Evolutionary conservation across 2,329 filamentous ascomycete species (phyloP), one percentile per base, ranked within the genome.

Genomic region (Teratosphaeria nubilosa): DNA sequence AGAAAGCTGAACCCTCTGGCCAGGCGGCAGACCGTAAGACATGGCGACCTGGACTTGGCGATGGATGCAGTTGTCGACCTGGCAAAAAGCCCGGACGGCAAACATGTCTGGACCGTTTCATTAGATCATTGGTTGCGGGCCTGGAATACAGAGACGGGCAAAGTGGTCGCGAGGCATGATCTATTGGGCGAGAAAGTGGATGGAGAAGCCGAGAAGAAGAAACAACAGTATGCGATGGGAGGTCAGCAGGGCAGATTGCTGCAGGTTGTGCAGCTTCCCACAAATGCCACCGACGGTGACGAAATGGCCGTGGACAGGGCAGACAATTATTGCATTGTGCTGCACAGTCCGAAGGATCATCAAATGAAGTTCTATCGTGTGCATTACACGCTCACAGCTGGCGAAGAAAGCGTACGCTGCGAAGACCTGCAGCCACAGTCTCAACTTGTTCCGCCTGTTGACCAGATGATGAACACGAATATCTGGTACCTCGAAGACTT

Each of bases 281-380:
- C 90, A 58, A 82, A 85, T 13, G 77, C 78, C 5, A 74, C 77
- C 45, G 52, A 58, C 13, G 54, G 63, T 9, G 56, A 58, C 11
- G 61, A 56, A 22, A 60, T 58, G 52, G 53, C 61, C 31, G 52
- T 62, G 25, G 57, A 61, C 7, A 58, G 58, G 13, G 58, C 58
- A 27, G 62, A 57, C 6, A 55, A 51, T n/a, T 86, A 84, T 68
- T 81, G 81, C 59, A 82, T 92, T 56, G 84, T 90, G 41, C 92
- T 90, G 9, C 96, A 91, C 72, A 96, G 91, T 11, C 92, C 94
- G 0, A 84, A 94, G 62, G 88, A 91, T 31, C 83, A 94, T 37
- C 87, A 92, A 69, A 97, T 99, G 80, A 97, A 96, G 72, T 91
- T 99, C 70, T 99, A 91, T 90, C 90, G 95, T 65, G 76, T 90